These are phyloP conservation scores for Hydrangea macrophylla DNA, from an alignment of 148 eudicot genomes.

Conservation along the genomic window DNA sequence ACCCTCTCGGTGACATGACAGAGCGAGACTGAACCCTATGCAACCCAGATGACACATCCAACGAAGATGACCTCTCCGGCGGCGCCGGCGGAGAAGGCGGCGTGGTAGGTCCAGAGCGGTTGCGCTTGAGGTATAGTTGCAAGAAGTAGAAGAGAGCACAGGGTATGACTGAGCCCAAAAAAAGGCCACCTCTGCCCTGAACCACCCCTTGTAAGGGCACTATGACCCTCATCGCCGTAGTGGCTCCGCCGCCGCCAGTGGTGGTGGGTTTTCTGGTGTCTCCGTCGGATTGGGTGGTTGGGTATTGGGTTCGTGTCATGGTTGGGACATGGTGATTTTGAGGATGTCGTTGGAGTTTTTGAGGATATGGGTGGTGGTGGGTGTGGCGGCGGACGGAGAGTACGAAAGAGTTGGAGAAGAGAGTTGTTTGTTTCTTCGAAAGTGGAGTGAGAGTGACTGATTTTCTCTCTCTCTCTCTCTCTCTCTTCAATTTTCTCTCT, in stretches of 20 bases:
- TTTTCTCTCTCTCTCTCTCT: conserved; percentile 4
- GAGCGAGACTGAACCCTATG: conserved; percentile 61
- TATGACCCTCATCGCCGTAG: conserved; percentile 76
- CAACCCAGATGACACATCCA: conserved; percentile 29
- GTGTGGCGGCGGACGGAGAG: conserved; percentile 1
- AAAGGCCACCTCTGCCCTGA: conserved; percentile 78
- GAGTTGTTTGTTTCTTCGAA: neutral
- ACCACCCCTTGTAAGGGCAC: conserved; percentile 92
- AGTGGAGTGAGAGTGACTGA: neutral
- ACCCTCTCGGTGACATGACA: conserved; percentile 52
- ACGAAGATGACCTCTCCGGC: conserved; percentile 17
- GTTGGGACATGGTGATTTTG: neutral
- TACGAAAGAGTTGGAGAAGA: neutral
- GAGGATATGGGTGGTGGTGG: conserved; percentile 6
- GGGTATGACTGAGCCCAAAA: conserved; percentile 81
- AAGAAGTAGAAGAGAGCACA: conserved; percentile 86
- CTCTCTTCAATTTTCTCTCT: neutral
- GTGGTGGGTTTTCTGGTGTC: conserved; percentile 16
- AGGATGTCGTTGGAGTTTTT: neutral
- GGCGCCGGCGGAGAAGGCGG: conserved; percentile 21
- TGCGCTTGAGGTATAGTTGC: conserved; percentile 69
- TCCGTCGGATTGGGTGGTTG: conserved; percentile 12
- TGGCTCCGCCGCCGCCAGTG: conserved; percentile 25
- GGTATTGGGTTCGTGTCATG: conserved; percentile 32
- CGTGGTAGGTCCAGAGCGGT: conserved; percentile 18